Evolutionary conservation across 306 rosid genomes (phyloP).

Genomic region (Cyamopsis tetragonoloba): DNA sequence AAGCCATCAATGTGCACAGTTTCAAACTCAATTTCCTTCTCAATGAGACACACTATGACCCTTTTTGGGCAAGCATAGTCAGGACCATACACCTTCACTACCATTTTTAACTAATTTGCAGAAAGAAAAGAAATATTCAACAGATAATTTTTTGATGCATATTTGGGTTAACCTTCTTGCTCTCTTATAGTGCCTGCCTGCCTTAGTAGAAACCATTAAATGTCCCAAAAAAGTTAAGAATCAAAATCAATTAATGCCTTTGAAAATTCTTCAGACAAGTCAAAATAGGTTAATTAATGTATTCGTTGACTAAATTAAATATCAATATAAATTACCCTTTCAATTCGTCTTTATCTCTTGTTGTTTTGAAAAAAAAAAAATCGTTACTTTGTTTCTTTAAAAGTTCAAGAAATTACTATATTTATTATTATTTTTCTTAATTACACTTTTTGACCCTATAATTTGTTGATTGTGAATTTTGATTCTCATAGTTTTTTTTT

Average conservation of each 20-base stretch:
- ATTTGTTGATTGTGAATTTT: too few relatives aligned
- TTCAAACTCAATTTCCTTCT: constrained; percentile 49
- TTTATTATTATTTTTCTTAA: too few relatives aligned
- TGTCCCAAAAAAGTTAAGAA: not conserved
- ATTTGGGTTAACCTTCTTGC: not conserved
- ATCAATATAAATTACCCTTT: too few relatives aligned
- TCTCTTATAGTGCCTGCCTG: not conserved
- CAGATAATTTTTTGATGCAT: not conserved
- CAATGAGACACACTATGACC: constrained; percentile 43
- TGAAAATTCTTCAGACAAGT: too few relatives aligned
- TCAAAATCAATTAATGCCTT: not conserved
- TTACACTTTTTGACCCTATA: too few relatives aligned
- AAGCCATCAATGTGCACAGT: constrained; percentile 38
- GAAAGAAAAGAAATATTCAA: not conserved
- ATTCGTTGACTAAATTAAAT: too few relatives aligned
- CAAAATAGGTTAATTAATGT: too few relatives aligned
- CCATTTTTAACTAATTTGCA: constrained; percentile 27
- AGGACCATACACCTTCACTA: constrained; percentile 51
- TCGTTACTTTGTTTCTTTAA: too few relatives aligned
- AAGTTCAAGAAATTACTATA: too few relatives aligned
- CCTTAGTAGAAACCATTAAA: not conserved
- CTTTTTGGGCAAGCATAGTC: constrained; percentile 37
- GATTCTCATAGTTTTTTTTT: too few relatives aligned
- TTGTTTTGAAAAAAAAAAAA: too few relatives aligned
- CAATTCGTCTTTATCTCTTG: too few relatives aligned